These are phyloP conservation scores for Protomyces gravidus DNA, from an alignment of 1,139 yeast genomes.

Conservation along the genomic window DNA sequence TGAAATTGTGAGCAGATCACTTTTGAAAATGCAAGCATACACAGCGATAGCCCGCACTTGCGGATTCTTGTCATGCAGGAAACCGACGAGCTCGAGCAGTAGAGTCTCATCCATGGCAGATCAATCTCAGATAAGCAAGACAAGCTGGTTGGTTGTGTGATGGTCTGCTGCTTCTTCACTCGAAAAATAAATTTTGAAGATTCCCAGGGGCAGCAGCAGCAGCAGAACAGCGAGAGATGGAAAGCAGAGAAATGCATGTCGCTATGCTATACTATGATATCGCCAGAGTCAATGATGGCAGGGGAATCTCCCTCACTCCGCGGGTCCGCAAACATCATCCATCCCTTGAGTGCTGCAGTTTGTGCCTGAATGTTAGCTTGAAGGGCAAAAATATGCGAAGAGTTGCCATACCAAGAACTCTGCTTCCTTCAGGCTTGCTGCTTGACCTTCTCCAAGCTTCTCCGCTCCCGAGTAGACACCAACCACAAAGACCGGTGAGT, in stretches of 20 bases:
- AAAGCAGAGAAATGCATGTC: too few species aligned
- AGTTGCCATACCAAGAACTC: conserved; percentile 47
- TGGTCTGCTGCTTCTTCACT: not conserved
- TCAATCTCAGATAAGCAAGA: not conserved
- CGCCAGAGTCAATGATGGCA: conserved; percentile 39
- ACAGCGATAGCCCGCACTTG: conserved; percentile 81
- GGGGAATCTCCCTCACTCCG: conserved; percentile 43
- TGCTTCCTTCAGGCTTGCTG: conserved; percentile 86
- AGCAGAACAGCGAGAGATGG: too few species aligned
- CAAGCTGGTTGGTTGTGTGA: not conserved
- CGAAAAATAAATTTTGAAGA: not conserved
- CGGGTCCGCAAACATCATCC: conserved; percentile 90
- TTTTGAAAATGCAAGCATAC: conserved; percentile 1
- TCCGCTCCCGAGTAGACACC: conserved; percentile 83
- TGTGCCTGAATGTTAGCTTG: conserved; percentile 55
- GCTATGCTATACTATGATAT: conserved; percentile 38
- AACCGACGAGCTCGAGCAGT: conserved; percentile 54
- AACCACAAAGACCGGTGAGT: conserved; percentile 80
- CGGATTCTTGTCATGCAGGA: conserved; percentile 77
- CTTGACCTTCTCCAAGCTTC: conserved; percentile 91
- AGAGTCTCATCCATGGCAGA: conserved; percentile 1
- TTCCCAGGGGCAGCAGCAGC: not conserved
- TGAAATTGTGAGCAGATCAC: not conserved
- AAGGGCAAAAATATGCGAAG: not conserved
- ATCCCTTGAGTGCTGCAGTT: conserved; percentile 82